Base-by-base conservation (phyloP, 257 asterid species). In the Nicotiana sylvestris region DNA sequence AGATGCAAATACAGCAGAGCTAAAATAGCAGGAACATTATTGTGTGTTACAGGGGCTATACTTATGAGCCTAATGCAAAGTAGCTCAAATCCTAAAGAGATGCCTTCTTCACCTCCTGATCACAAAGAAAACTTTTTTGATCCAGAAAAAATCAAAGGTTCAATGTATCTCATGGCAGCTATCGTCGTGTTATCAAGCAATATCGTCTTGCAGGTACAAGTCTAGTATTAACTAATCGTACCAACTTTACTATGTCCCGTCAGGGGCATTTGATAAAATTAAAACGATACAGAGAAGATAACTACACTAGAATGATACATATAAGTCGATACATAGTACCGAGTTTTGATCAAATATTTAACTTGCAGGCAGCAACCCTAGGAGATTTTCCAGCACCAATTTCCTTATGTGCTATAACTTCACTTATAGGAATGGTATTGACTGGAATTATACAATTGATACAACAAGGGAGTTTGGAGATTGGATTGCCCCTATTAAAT, bases 11-110 rank as follows among this genome's bases (percentile, higher is more conserved):
- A 94, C 89, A 92, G 97, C 88, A 86, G 87, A 85, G 92, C 92
- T 5, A 95, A 95, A 87, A 92, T 95, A 8, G 89, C 81, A 25
- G 98, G 99, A 76, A 92, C 98, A 16, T 69, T 94, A 49, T 82
- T 95, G 61, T 95, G 99, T 80, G 95, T 95, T 15, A 82, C 81
- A 18, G 99, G 99, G 11, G 99, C 99, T 0, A 49, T 92, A 55
- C 57, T 88, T 33, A 92, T 94, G 98, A 92, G 97, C 85, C 61
- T 92, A 32, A 88, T 91, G 96, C 98, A 95, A 78, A 92, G 94
- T 68, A 76, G 86, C 0, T 56, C 85, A 76, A 88, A 78, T 18
- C 66, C 37, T 82, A 62, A 64, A 3, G 17, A 69, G 27, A 83
- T 56, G 43, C 76, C 35, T 25, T 69, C 93, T 64, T 58, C 85